These are phyloP conservation scores for Zymoseptoria pseudotritici DNA, from an alignment of 2,329 filamentous ascomycete genomes.

Conservation along the genomic window DNA sequence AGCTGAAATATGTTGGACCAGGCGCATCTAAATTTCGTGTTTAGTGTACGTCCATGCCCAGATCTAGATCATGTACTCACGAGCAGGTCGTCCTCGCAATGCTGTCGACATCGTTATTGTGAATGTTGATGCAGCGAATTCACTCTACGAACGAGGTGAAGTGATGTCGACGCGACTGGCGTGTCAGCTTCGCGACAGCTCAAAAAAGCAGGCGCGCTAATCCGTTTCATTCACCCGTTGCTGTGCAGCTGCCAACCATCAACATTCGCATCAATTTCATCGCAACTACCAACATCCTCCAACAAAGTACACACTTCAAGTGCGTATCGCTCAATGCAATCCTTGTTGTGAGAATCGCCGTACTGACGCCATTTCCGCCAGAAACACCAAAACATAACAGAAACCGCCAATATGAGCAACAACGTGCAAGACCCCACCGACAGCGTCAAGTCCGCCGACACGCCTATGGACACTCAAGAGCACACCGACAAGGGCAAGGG, in stretches of 20 bases:
- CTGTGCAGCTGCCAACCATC: background rate
- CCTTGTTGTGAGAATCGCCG: background rate
- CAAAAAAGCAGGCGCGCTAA: background rate
- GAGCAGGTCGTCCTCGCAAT: slow-evolving; percentile 55
- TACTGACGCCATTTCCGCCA: background rate
- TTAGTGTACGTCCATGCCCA: background rate
- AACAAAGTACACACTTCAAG: background rate
- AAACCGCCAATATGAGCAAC: slow-evolving; percentile 21
- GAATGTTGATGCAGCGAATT: background rate
- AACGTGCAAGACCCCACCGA: slow-evolving; percentile 19
- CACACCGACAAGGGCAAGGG: slow-evolving; percentile 70
- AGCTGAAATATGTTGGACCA: slow-evolving; percentile 78
- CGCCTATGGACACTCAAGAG: slow-evolving; percentile 41
- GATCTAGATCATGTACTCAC: slow-evolving; percentile 30
- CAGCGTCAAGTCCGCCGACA: slow-evolving; percentile 19
- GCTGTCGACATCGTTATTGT: slow-evolving; percentile 32
- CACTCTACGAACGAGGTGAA: background rate
- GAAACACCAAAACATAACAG: background rate
- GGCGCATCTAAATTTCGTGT: slow-evolving; percentile 55
- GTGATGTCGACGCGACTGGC: background rate
- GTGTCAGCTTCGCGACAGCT: background rate
- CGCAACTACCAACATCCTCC: background rate
- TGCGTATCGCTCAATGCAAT: background rate
- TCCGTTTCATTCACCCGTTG: background rate
- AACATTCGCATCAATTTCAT: background rate